Evolutionary conservation across 768 basidiomycete species (phyloP).

Genomic region (Gymnopilus dilepis): DNA sequence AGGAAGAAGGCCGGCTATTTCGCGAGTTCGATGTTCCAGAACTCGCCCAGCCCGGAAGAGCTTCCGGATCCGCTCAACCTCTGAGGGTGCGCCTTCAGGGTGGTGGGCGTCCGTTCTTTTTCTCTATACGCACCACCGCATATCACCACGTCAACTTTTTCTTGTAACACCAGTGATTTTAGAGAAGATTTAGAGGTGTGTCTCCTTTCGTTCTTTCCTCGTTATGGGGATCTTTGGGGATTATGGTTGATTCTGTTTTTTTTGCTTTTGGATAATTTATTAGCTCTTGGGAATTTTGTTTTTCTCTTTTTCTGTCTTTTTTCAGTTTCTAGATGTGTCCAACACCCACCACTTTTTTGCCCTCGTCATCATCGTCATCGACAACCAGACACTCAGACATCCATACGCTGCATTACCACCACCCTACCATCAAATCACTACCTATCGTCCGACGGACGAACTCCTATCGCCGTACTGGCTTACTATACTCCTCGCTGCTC

Average conservation of each 20-base stretch:
- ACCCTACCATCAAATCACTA: too few relatives aligned
- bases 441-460: too few relatives aligned
- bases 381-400: too few relatives aligned
- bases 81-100: too few relatives aligned
- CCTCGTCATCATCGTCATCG: neutral
- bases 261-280: neutral
- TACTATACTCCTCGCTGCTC: conserved; percentile 13
- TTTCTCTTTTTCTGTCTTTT: too few relatives aligned
- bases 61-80: conserved; percentile 71
- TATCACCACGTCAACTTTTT: too few relatives aligned
- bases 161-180: conserved; percentile 25
- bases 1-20: conserved; percentile 57
- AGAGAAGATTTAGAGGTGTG: conserved; percentile 37
- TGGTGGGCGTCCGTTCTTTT: conserved; percentile 19
- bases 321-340: conserved; percentile 26
- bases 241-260: neutral
- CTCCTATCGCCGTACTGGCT: too few relatives aligned
- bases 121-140: too few relatives aligned
- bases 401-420: conserved; percentile 4
- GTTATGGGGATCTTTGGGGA: conserved; percentile 1
- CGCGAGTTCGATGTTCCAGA: conserved; percentile 85
- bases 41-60: conserved; percentile 84
- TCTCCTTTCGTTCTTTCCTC: conserved; percentile 7
- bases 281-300: conserved; percentile 28
- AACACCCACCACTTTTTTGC: too few relatives aligned